Conservation (phyloP, 2,329 filamentous ascomycete genomes). For the Massarina eburnea region DNA sequence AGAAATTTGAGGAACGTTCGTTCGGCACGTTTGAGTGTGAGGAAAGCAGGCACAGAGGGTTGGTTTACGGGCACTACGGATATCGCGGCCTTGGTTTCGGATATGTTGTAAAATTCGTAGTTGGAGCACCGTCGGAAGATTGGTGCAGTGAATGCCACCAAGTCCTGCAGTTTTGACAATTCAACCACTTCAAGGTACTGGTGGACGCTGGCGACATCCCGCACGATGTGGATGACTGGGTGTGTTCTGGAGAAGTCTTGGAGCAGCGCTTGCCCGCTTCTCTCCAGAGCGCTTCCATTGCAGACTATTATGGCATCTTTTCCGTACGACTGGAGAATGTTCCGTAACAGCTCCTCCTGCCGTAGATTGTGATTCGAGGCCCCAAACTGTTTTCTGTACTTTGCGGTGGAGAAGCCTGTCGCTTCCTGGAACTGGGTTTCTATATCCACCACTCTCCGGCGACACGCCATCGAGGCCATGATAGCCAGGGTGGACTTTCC, state of each 20-base stretch:
- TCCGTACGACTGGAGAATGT: conserved; percentile 60
- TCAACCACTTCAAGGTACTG: conserved; percentile 60
- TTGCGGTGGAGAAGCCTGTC: conserved; percentile 62
- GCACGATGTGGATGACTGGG: conserved; percentile 70
- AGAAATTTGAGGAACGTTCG: conserved; percentile 71
- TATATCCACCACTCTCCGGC: conserved; percentile 67
- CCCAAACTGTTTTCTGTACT: conserved; percentile 66
- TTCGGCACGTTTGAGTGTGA: conserved; percentile 69
- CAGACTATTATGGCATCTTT: conserved; percentile 70
- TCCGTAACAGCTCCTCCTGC: conserved; percentile 64
- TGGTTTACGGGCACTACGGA: conserved; percentile 20
- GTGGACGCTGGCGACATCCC: conserved; percentile 66
- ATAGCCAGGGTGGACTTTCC: conserved; percentile 77
- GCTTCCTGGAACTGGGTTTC: conserved; percentile 68
- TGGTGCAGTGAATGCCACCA: conserved; percentile 59
- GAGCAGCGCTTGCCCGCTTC: conserved; percentile 61
- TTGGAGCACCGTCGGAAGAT: conserved; percentile 70
- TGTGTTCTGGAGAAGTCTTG: conserved; percentile 64
- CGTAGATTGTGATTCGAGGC: conserved; percentile 63
- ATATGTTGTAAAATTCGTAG: conserved; percentile 75
- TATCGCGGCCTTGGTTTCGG: conserved; percentile 50
- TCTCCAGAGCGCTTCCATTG: conserved; percentile 68
- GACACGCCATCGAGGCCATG: conserved; percentile 71
- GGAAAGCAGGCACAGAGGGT: conserved; percentile 56
- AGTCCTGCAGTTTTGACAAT: conserved; percentile 57